Evolutionary conservation across 108 stramenopile species (phyloP).

Genomic region (Epithemia pelagica): DNA sequence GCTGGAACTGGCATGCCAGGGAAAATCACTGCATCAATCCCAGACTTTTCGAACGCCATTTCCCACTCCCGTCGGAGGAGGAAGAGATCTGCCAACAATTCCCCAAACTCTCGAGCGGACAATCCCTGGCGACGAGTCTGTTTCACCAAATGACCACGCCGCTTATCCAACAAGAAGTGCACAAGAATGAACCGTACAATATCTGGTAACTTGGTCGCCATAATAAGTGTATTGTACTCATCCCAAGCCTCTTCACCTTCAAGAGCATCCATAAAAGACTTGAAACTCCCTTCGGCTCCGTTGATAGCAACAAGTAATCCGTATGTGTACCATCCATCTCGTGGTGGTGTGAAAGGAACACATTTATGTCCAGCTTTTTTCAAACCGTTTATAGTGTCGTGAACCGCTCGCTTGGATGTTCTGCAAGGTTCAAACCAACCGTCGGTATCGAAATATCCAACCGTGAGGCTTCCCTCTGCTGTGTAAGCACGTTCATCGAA

Average conservation of each 20-base stretch:
- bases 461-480: conserved; percentile 5
- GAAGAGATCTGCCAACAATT: conserved; percentile 8
- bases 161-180: conserved; percentile 2
- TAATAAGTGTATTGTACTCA: conserved; percentile 9
- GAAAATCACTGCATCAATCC: conserved; percentile 17
- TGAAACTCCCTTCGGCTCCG: conserved; percentile 15
- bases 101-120: not conserved
- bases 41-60: conserved; percentile 2
- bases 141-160: conserved; percentile 7
- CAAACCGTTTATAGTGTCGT: conserved; percentile 11
- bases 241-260: conserved; percentile 16
- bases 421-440: conserved; percentile 24
- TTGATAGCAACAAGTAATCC: conserved; percentile 18
- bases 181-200: conserved; percentile 5
- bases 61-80: conserved; percentile 4
- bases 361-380: conserved; percentile 18
- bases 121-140: not conserved
- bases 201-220: conserved; percentile 11
- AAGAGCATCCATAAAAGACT: conserved; percentile 11
- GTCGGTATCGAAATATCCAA: conserved; percentile 18
- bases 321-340: conserved; percentile 15
- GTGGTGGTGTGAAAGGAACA: conserved; percentile 12
- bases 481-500: conserved; percentile 7
- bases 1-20: conserved; percentile 16
- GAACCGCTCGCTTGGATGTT: conserved; percentile 10